Base-by-base conservation (phyloP, 2,329 filamentous ascomycete genomes). In the Colletotrichum sansevieriae region DNA sequence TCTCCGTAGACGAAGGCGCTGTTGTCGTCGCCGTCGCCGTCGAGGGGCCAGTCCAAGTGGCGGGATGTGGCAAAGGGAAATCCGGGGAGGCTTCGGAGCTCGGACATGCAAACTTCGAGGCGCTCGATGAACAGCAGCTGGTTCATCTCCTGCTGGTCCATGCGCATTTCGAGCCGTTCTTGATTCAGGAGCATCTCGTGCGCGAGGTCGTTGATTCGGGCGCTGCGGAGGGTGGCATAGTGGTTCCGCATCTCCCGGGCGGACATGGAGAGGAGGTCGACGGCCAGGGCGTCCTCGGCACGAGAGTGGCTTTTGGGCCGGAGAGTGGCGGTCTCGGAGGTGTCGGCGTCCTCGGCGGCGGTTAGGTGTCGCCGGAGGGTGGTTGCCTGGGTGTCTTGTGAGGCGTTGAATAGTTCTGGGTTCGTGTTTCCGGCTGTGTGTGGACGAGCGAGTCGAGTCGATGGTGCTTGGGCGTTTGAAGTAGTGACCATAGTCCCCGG, bases 161-260 rank as follows among this genome's bases (percentile, higher is more conserved):
- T 65, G 57, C 69, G 65, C 35, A 71, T 33, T 44, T 71, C 70
- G 41, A 71, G 56, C 4, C 68, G 60, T 25, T 71, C 64, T 44
- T 71, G 70, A 18, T 71, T 71, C 13, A 62, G 49, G 3, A 71
- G 70, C 60, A 71, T 71, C 56, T 71, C 65, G 37, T 71, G 70
- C 1, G 70, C 70, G 33, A 71, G 56, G 22, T 65, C 54, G n/a
- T 67, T 65, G 1, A 70, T 61, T 7, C 61, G 22, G 1, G 61
- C 60, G 35, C 39, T 61, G 29, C 60, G 68, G 13, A 71, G 68
- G 29, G 25, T 58, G 29, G 63, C 63, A 51, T 71, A 71, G 47
- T 71, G 68, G 25, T 29, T 64, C n/a, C 64, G 70, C 3, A 69
- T 33, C 35, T 71, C 61, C 6, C 60, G 29, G 18, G 70, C 52